Base-by-base conservation (phyloP, 805 yeast species). In the Candida boleticola region DNA sequence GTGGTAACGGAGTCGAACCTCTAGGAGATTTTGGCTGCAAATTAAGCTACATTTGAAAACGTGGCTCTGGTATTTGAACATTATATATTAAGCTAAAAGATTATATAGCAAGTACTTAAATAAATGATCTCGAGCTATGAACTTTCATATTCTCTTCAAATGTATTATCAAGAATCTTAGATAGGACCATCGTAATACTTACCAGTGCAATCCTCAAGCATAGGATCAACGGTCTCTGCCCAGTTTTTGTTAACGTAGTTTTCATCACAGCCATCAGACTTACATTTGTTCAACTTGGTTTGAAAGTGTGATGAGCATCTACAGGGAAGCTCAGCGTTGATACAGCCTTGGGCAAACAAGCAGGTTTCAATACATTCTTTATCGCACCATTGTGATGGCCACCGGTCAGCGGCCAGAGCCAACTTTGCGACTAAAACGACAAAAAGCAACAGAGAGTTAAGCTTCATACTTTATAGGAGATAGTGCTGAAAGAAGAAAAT, bases 301-400 rank as follows among this genome's bases (percentile, higher is more conserved):
- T 32, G 41, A 33, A 42, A 42, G 21, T 42, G 45, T n/a, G 38
- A 33, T 9, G 45, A 42, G 29, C 45, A 42, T 6, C 36, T 21
- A 22, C 45, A 42, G 3, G 40, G 37, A 5, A 25, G 37, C 16
- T 30, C 40, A 7, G 41, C 18, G 3, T 42, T 26, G 13, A 26
- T 44, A 36, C 53, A 49, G 18, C 42, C 51, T 9, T 41, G 39
- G 13, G 53, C 53, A 39, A 49, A 49, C 14, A 45, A 33, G 14
- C 44, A 41, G 4, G 51, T 39, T 31, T 49, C 53, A 23, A 39
- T 45, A 39, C 53, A 49, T 25, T 49, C 49, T 36, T 49, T 49
- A 33, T 49, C 53, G 40, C 53, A 49, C 53, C 53, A 49, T 16
- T 29, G 19, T 1, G 40, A 44, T 6, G 53, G 53, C 53, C 53